Evolutionary conservation across 2,329 filamentous ascomycete genomes (phyloP), one percentile per base, ranked within the genome.

Genomic region (Periconia macrospinosa): DNA sequence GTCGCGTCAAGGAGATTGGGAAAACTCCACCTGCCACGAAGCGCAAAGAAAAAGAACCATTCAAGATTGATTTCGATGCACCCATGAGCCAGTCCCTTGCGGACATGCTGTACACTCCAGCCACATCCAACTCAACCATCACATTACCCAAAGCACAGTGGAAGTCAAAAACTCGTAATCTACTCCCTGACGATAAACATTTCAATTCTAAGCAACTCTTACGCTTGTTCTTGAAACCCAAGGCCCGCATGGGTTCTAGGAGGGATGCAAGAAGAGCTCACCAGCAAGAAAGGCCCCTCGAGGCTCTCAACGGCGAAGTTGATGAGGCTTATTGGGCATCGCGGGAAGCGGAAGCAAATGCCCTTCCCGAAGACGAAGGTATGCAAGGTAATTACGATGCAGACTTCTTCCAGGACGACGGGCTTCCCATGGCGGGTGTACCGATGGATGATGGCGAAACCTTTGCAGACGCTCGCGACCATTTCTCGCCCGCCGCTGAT

Each of bases 151-250:
- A 96, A 78, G 91, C 92, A 61, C 92, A 97, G 73, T 95, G 93
- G 91, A 94, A 91, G 73, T 94, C 91, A 40, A 96, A 96, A 75
- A 92, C 89, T 1, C 85, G 91, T 46, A 96, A 99, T 70, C 82
- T 99, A 2, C 85, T 99, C 5, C 93, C 95, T 2, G 94, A 99
- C 68, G 94, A 99, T 76, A 97, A 97, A 75, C 92, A 97, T 72
- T 97, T 99, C 79, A 96, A 92, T 77, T 97, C 93, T 9, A 90
- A 89, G 69, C 91, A 96, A 60, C 81, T 99, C 0, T 80, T 97
- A 7, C 89, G 86, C 47, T 83, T 99, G 1, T 99, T 97, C 81
- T 81, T 97, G 27, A 99, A 99, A 73, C 94, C 94, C 27, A 96
- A 92, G 72, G 91, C 92, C 11, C 88, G 89, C 41, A 84, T 97